Evolutionary conservation across 129 eudicot species (phyloP), one percentile per base, ranked within the genome.

Genomic region (Helichrysum umbraculigerum): DNA sequence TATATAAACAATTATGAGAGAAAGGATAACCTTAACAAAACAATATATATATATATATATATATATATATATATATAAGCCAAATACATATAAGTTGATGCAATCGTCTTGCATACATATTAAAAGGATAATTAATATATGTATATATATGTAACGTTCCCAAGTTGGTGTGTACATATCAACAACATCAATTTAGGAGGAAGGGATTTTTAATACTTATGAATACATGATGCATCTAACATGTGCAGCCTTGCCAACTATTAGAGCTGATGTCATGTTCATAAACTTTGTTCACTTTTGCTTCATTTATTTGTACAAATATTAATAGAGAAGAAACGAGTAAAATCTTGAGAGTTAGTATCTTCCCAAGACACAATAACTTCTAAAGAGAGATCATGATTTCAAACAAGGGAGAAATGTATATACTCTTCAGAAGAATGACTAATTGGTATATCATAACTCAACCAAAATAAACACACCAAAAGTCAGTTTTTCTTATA

Each of bases 1-100:
- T 70, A 57, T 70, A 7, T 17, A 3, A 70, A 28, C 41, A 60
- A 30, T 52, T 84, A 88, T 59, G 42, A 29, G 17, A 64, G 50
- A 28, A 70, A 61, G 51, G n/a, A 70, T 17, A 52, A 44, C 14
- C 47, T 30, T 52, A 51, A 30, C 15, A 70, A 47, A 29, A 5
- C 3, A 50, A n/a, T n/a, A n/a, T n/a, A n/a, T n/a, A n/a, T n/a
- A n/a, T n/a, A n/a, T n/a, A n/a, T n/a, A n/a, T n/a, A 22, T 16
- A 7, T n/a, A 29, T 10, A 19, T 7, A 5, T n/a, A 34, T 11
- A 72, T 42, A 33, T 4, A 20, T 10, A 54, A 50, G 57, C 57
- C n/a, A 50, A 50, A 50, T 50, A 12, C n/a, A 50, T 14, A 50
- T 9, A 50, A 12, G 34, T 56, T n/a, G 39, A 35, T 35, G 39